Conservation (phyloP, 371 early-diverging fungal species). For the Mortierella sp. region DNA sequence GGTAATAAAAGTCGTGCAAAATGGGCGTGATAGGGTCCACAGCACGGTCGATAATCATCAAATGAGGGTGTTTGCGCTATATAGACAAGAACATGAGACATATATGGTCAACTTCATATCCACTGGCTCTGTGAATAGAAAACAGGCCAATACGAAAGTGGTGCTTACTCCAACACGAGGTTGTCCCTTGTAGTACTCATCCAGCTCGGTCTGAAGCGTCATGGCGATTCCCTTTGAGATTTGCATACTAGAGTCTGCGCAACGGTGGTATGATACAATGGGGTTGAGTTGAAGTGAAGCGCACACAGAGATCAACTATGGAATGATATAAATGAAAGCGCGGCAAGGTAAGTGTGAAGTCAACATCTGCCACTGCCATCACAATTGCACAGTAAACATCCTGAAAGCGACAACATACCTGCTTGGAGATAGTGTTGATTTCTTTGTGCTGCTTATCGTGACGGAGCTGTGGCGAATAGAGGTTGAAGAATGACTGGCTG, state of each 20-base stretch:
- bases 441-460: constrained; percentile 39
- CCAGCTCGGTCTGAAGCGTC: constrained; percentile 81
- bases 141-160: background rate
- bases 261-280: constrained; percentile 87
- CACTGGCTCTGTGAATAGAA: background rate
- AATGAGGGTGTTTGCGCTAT: constrained; percentile 68
- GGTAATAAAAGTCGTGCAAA: constrained; percentile 95
- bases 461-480: constrained; percentile 41
- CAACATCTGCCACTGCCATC: constrained; percentile 11
- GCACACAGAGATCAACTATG: constrained; percentile 79
- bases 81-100: background rate
- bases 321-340: constrained; percentile 12
- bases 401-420: constrained; percentile 19
- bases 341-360: constrained; percentile 26
- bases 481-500: constrained; percentile 53
- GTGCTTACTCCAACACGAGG: constrained; percentile 72
- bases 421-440: constrained; percentile 49
- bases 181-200: constrained; percentile 71
- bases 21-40: constrained; percentile 91
- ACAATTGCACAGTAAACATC: constrained; percentile 11
- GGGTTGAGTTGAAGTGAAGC: constrained; percentile 89
- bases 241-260: constrained; percentile 76
- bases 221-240: constrained; percentile 74
- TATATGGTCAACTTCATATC: background rate
- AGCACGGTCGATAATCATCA: constrained; percentile 92